Base-by-base conservation (phyloP, 1,284 basidiomycete species). In the Apiotrichum gamsii region DNA sequence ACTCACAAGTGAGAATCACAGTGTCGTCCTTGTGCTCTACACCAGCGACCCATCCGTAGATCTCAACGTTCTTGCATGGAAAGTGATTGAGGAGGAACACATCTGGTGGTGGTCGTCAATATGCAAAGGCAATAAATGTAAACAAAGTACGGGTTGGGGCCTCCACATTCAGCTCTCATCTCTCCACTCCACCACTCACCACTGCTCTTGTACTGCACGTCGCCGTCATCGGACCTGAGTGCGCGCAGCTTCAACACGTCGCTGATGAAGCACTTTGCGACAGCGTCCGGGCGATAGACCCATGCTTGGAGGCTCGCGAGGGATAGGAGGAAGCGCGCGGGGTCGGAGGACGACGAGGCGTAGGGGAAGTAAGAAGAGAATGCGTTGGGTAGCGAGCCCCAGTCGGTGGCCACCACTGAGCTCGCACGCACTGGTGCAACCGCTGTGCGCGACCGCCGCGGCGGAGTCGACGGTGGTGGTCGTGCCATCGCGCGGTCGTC, bases 11-110 rank as follows among this genome's bases (percentile, higher is more conserved):
- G 13, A 68, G 21, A 3, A 41, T 60, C 49, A 68, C 47, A 1
- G 37, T 39, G 0, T 54, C 36, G 31, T 69, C 68, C 40, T 62
- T 64, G 48, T 60, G 53, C 23, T 65, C 64, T 4, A 68, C 65
- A 0, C 65, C 69, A 0, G 61, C 64, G 2, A 68, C 65, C 62
- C 63, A 68, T 8, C 51, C 69, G 11, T 69, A 67, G 1, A 70
- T 33, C 54, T 69, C 60, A 23, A 70, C 63, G 35, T 57, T 53
- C 30, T 50, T 54, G 45, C 65, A 68, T 1, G 69, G 69, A 21
- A 54, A 65, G 37, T 49, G 41, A 45, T 62, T 47, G 19, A 69
- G 53, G 6, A 68, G 43, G 49, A 65, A 69, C 16, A 66, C 56
- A 33, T 68, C 67, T 70, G 48, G 3, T 3, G 25, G 11, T 18